These are phyloP conservation scores for Yamadazyma epiphylla DNA, from an alignment of 1,139 yeast genomes.

Conservation along the genomic window DNA sequence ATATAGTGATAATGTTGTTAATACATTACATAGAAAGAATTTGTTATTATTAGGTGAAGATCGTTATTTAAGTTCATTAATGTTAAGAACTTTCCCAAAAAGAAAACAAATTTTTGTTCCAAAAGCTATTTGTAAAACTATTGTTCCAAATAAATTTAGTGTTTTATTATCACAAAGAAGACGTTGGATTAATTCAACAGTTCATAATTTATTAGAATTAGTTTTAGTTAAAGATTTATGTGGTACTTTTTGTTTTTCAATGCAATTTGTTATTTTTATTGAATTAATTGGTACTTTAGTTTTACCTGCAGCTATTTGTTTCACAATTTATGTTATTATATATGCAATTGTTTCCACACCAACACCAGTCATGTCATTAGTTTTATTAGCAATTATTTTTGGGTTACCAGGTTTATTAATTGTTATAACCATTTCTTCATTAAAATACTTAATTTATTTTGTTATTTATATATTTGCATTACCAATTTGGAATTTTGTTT, in stretches of 20 bases:
- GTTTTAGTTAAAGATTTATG: conserved; percentile 86
- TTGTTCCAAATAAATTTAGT: conserved; percentile 79
- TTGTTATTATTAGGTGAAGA: conserved; percentile 90
- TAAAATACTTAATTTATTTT: conserved; percentile 80
- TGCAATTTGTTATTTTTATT: conserved; percentile 89
- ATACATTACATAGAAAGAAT: conserved; percentile 87
- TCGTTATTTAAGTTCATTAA: conserved; percentile 79
- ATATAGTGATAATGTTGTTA: conserved; percentile 84
- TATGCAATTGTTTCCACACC: conserved; percentile 76
- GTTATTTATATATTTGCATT: conserved; percentile 73
- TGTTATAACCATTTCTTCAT: conserved; percentile 81
- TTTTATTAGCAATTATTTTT: conserved; percentile 74
- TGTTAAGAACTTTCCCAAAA: conserved; percentile 90
- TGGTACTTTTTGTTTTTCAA: conserved; percentile 95
- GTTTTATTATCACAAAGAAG: conserved; percentile 92
- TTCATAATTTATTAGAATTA: conserved; percentile 90
- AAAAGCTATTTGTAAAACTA: conserved; percentile 92
- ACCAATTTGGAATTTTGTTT: conserved; percentile 92
- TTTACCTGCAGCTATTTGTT: conserved; percentile 86
- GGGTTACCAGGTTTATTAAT: conserved; percentile 89
- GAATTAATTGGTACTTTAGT: conserved; percentile 90
- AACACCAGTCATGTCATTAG: conserved; percentile 77
- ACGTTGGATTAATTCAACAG: conserved; percentile 98
- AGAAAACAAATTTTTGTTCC: conserved; percentile 92
- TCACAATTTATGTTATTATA: conserved; percentile 79